Evolutionary conservation across 2,329 filamentous ascomycete genomes (phyloP).

Genomic region (Neonectria hederae): DNA sequence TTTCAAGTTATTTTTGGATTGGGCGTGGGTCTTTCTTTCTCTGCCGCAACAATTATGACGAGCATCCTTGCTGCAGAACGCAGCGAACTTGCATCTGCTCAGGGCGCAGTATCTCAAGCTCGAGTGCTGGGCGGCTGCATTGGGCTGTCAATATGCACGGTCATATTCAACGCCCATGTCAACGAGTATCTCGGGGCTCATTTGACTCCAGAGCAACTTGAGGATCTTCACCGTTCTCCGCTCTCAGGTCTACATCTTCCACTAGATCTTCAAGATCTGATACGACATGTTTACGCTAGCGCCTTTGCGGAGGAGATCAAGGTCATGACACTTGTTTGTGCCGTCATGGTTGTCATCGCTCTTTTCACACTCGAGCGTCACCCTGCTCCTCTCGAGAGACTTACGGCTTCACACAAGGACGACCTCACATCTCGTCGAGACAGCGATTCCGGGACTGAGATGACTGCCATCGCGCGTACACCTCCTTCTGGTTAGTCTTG

Average conservation of each 20-base stretch:
- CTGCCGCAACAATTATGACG: constrained; percentile 66
- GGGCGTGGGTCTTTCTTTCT: constrained; percentile 67
- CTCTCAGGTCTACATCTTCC: constrained; percentile 50
- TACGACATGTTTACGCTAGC: constrained; percentile 54
- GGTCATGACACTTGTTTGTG: constrained; percentile 57
- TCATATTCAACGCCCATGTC: constrained; percentile 62
- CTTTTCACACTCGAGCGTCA: constrained; percentile 55
- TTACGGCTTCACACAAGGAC: constrained; percentile 45
- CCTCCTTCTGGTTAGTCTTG: constrained; percentile 31
- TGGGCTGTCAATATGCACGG: constrained; percentile 67
- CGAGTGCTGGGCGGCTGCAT: constrained; percentile 68
- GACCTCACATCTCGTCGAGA: constrained; percentile 43
- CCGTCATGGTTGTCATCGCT: constrained; percentile 55
- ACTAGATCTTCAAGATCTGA: constrained; percentile 43
- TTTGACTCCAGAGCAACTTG: constrained; percentile 51
- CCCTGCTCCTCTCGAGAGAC: constrained; percentile 49
- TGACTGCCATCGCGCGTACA: constrained; percentile 44
- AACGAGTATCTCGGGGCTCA: constrained; percentile 49
- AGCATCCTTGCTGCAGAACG: constrained; percentile 59
- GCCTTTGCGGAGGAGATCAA: constrained; percentile 59
- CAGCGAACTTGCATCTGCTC: constrained; percentile 64
- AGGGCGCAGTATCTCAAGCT: constrained; percentile 68
- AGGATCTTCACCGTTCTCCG: constrained; percentile 56
- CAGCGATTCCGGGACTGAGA: constrained; percentile 52
- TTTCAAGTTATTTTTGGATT: constrained; percentile 67